These are phyloP conservation scores for Nematocida parisii DNA, from an alignment of 371 early-diverging fungal species.

Conservation along the genomic window DNA sequence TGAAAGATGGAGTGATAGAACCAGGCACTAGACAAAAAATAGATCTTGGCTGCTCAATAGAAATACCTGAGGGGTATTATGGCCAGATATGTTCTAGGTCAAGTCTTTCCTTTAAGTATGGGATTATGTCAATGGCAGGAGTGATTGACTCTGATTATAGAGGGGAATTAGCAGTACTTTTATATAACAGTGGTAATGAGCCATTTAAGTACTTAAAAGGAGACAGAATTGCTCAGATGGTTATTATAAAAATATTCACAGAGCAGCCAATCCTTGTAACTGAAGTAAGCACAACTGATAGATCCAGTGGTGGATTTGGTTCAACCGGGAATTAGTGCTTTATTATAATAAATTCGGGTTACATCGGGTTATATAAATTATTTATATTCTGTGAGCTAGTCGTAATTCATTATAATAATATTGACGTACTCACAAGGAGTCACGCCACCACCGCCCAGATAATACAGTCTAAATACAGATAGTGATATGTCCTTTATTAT, in stretches of 20 bases:
- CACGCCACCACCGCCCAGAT: no score
- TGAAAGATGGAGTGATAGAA: slow-evolving; percentile 74
- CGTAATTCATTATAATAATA: no score
- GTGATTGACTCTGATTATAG: slow-evolving; percentile 92
- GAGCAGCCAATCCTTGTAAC: slow-evolving; percentile 77
- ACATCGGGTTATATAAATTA: background rate
- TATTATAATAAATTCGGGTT: background rate
- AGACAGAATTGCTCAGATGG: slow-evolving; percentile 90
- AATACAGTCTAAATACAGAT: no score
- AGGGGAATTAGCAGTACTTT: slow-evolving; percentile 72
- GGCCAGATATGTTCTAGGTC: slow-evolving; percentile 86
- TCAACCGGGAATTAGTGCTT: slow-evolving; percentile 75
- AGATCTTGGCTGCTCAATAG: slow-evolving; percentile 77
- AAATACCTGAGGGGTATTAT: slow-evolving; percentile 79
- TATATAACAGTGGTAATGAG: slow-evolving; percentile 79
- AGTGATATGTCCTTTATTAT: no score
- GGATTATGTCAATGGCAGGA: slow-evolving; percentile 86
- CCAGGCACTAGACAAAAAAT: slow-evolving; percentile 75
- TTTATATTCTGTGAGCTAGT: background rate
- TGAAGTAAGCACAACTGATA: slow-evolving; percentile 75
- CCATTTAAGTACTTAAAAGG: slow-evolving; percentile 74
- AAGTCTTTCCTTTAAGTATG: slow-evolving; percentile 82
- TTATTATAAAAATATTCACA: slow-evolving; percentile 79
- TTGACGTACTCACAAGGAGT: no score
- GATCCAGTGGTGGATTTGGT: slow-evolving; percentile 85